phyloP scores from a whole-genome alignment of 108 stramenopile species.

The Heterococcus sp. region DNA sequence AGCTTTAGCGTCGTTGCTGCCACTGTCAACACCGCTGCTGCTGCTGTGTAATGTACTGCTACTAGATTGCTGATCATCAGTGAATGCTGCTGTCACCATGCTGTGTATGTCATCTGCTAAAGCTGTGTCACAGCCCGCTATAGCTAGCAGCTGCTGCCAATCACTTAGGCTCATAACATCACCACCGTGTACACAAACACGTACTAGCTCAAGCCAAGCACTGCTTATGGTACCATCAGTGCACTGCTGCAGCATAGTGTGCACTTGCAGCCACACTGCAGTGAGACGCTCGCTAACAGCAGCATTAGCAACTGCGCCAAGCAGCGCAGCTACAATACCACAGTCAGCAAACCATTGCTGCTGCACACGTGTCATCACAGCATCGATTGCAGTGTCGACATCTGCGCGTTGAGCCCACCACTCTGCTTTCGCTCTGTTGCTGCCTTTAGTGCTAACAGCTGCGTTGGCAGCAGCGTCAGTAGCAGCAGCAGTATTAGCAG shows the following conservation, averaged over 20 bases:
- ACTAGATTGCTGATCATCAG: neutral
- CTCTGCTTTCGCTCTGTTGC: neutral
- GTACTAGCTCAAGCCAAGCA: constrained; percentile 15
- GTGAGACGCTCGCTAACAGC: neutral
- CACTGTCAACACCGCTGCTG: neutral
- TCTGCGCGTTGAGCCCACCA: neutral
- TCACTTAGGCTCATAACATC: constrained; percentile 11
- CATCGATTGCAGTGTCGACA: neutral
- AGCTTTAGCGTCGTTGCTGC: neutral
- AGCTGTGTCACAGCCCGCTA: neutral
- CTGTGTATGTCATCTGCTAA: constrained; percentile 1
- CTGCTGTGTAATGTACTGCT: constrained; percentile 2
- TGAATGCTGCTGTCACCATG: neutral
- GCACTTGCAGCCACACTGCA: neutral
- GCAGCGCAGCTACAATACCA: neutral
- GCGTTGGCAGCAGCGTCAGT: too few species aligned
- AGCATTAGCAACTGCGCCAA: neutral
- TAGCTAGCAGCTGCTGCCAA: constrained; percentile 2
- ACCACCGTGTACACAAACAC: constrained; percentile 14
- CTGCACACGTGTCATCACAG: neutral
- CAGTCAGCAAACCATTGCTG: neutral
- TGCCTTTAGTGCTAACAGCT: neutral
- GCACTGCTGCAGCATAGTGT: neutral
- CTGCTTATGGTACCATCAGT: neutral
- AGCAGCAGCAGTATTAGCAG: neutral